Conservation (phyloP, 805 yeast genomes). For the Danielozyma ontarioensis region DNA sequence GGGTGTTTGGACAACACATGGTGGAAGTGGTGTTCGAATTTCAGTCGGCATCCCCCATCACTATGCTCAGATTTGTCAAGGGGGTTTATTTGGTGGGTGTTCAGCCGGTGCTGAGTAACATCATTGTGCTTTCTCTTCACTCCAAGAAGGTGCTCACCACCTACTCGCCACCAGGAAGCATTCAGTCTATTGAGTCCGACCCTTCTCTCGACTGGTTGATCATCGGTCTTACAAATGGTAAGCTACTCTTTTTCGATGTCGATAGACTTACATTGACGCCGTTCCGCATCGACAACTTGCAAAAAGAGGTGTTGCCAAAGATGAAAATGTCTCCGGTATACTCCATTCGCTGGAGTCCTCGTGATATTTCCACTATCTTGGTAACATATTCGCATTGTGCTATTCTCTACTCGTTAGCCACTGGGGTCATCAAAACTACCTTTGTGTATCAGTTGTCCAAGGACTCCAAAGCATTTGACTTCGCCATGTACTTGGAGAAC, state of each 20-base stretch:
- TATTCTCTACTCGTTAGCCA: conserved; percentile 61
- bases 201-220: conserved; percentile 86
- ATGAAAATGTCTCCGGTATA: conserved; percentile 60
- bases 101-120: conserved; percentile 49
- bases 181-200: conserved; percentile 71
- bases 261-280: conserved; percentile 70
- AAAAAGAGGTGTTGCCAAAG: conserved; percentile 52
- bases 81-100: conserved; percentile 78
- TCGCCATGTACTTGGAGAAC: conserved; percentile 21
- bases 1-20: conserved; percentile 78
- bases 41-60: conserved; percentile 46
- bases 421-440: conserved; percentile 49
- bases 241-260: conserved; percentile 67
- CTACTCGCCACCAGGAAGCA: conserved; percentile 56
- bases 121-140: conserved; percentile 67
- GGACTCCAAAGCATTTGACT: conserved; percentile 58
- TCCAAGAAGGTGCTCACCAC: conserved; percentile 56
- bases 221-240: conserved; percentile 76
- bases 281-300: conserved; percentile 65
- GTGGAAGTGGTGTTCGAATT: conserved; percentile 65
- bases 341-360: conserved; percentile 75
- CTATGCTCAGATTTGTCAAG: conserved; percentile 60
- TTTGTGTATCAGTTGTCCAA: conserved; percentile 61
- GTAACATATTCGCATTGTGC: conserved; percentile 70
- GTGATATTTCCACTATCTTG: conserved; percentile 77